A percentile compares a stretch with the other conserved stretches of the same genome.
These are phyloP conservation scores for Meyerozyma carpophila DNA, from an alignment of 1,139 yeast genomes.

Conservation along the genomic window DNA sequence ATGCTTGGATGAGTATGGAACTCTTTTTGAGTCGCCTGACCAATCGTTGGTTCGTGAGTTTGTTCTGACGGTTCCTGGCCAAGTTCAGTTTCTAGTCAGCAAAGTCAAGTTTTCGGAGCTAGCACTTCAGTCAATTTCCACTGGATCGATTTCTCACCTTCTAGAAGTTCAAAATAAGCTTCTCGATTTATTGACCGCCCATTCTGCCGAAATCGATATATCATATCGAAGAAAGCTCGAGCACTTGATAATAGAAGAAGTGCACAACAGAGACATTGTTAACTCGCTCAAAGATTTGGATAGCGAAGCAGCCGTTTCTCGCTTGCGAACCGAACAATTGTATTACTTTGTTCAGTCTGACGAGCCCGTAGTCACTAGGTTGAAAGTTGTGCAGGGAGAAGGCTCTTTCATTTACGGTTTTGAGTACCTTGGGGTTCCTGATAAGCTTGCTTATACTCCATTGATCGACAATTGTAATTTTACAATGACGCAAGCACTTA, in stretches of 20 bases:
- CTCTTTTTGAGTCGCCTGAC: constrained; percentile 7
- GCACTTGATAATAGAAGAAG: constrained; percentile 56
- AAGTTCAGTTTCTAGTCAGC: constrained; percentile 49
- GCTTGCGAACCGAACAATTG: constrained; percentile 54
- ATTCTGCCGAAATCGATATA: constrained; percentile 17
- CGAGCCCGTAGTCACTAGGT: constrained; percentile 22
- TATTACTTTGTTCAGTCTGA: constrained; percentile 31
- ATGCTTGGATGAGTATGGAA: constrained; percentile 16
- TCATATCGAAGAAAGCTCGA: constrained; percentile 49
- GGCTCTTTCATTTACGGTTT: constrained; percentile 61
- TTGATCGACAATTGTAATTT: constrained; percentile 60
- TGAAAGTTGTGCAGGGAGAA: constrained; percentile 51
- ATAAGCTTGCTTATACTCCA: constrained; percentile 74
- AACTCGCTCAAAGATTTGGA: constrained; percentile 16
- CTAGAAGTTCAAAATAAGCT: background rate
- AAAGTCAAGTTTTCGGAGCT: constrained; percentile 55
- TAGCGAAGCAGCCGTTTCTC: constrained; percentile 12
- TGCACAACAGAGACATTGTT: constrained; percentile 54
- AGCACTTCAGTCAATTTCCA: constrained; percentile 9
- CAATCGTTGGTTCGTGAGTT: constrained; percentile 6
- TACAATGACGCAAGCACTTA: constrained; percentile 70
- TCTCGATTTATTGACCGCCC: background rate
- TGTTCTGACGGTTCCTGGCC: constrained; percentile 44
- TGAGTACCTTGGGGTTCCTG: constrained; percentile 77
- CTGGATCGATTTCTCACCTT: background rate